Evolutionary conservation across 331 rosid species (phyloP).

Genomic region (Arachis monticola): DNA sequence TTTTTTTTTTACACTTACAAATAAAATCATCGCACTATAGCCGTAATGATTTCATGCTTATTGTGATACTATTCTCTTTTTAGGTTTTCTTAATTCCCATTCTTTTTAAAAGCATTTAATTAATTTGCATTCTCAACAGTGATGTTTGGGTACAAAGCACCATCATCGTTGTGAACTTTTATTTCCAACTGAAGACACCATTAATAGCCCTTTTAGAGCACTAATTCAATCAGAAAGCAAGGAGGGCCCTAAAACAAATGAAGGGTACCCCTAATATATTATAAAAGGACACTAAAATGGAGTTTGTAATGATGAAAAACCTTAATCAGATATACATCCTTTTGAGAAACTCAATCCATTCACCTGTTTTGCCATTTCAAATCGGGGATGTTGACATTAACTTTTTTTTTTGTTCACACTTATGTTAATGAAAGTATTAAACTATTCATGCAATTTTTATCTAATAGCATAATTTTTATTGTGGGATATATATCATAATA

Average conservation of each 20-base stretch:
- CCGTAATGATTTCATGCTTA: constrained; percentile 41
- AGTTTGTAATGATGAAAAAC: constrained; percentile 53
- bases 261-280: constrained; percentile 37
- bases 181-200: constrained; percentile 38
- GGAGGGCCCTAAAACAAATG: constrained; percentile 36
- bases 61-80: constrained; percentile 30
- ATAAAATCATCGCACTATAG: constrained; percentile 7
- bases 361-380: constrained; percentile 31
- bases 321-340: constrained; percentile 31
- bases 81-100: constrained; percentile 15
- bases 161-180: constrained; percentile 32
- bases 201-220: constrained; percentile 54
- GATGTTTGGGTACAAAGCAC: constrained; percentile 42
- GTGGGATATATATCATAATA: too few relatives aligned
- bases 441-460: too few relatives aligned
- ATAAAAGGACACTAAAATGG: constrained; percentile 43
- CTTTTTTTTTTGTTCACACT: too few relatives aligned
- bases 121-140: constrained; percentile 36
- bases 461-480: too few relatives aligned
- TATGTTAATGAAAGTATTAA: too few relatives aligned
- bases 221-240: constrained; percentile 49
- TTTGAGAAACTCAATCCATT: constrained; percentile 33
- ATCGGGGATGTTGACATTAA: not conserved
- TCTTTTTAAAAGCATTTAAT: constrained; percentile 34
- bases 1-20: too few relatives aligned